Evolutionary conservation across 495 filamentous ascomycete species (phyloP), one percentile per base, ranked within the genome.

Genomic region (Pyrenula aspistea): DNA sequence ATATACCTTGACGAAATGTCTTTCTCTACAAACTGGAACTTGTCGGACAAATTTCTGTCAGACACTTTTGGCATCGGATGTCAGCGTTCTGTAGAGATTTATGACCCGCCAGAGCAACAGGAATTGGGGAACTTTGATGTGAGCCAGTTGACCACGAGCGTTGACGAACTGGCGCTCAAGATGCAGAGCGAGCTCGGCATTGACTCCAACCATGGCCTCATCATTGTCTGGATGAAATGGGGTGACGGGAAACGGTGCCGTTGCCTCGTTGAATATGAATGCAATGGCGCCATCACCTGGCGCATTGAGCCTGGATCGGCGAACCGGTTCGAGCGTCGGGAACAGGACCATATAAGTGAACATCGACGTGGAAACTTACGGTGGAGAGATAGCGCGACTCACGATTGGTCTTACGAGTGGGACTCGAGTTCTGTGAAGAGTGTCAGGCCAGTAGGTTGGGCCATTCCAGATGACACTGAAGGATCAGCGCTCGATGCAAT

Each of bases 261-360:
- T 25, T 54, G 24, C 25, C n/a, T 54, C 19, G 25, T 25, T 54
- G 25, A 54, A 54, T 19, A 54, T 25, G 25, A 25, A 54, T 54
- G 25, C 1, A n/a, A 25, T 25, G 23, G 25, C 25, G 20, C 31
- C 25, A 54, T 54, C 25, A 54, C 31, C 19, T 22, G 8, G 25
- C 10, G 24, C 19, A 4, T 54, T 25, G n/a, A 19, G 25, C 2
- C 25, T 22, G 2, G 4, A 25, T 25, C 25, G 31, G 20, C 20
- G 2, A 54, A 54, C 25, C n/a, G 24, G 24, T 22, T 15, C 24
- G 21, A 54, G 25, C 8, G 25, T 24, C n/a, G n/a, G 8, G 21
- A 22, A 24, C n/a, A 54, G 24, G 24, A 8, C n/a, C 24, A 54
- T 54, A 54, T 54, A n/a, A 24, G 15, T 21, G 21, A 22, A 21